These are phyloP conservation scores for Thelephora terrestris DNA, from an alignment of 1,284 basidiomycete genomes.

Conservation along the genomic window DNA sequence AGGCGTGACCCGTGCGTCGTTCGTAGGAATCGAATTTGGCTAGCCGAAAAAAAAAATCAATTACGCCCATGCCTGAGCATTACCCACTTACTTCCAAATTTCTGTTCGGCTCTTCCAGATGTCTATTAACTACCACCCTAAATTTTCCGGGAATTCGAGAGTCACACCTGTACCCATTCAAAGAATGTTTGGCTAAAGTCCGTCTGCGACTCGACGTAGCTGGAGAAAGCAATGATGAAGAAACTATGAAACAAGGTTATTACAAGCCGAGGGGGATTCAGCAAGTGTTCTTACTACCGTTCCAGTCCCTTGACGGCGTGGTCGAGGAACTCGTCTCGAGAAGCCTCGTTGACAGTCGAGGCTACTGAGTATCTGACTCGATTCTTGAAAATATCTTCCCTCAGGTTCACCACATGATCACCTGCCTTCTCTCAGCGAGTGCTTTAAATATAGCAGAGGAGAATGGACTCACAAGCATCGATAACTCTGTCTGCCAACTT, in stretches of 20 bases:
- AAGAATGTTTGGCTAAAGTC: conserved; percentile 70
- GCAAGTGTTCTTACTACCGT: conserved; percentile 53
- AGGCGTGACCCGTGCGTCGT: conserved; percentile 69
- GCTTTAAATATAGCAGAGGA: not conserved
- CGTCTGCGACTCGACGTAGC: conserved; percentile 72
- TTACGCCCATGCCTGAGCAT: not conserved
- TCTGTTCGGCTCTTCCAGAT: conserved; percentile 66
- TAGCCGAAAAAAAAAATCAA: conserved; percentile 19
- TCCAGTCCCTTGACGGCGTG: conserved; percentile 66
- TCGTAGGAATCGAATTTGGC: conserved; percentile 80
- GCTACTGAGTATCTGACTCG: conserved; percentile 81
- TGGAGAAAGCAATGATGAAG: conserved; percentile 92
- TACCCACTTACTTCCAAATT: conserved; percentile 76
- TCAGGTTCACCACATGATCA: conserved; percentile 83
- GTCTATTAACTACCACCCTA: not conserved
- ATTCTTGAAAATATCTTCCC: conserved; percentile 80
- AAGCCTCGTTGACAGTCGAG: conserved; percentile 50
- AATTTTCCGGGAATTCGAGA: not conserved
- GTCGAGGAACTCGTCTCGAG: conserved; percentile 44
- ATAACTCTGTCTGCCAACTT: conserved; percentile 81
- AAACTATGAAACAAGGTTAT: conserved; percentile 41
- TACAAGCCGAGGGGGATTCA: not conserved
- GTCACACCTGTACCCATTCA: conserved; percentile 71
- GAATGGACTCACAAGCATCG: conserved; percentile 64
- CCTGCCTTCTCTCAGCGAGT: conserved; percentile 26